Evolutionary conservation across 2,329 filamentous ascomycete genomes (phyloP), one percentile per base, ranked within the genome.

Genomic region (Aureobasidium lini): DNA sequence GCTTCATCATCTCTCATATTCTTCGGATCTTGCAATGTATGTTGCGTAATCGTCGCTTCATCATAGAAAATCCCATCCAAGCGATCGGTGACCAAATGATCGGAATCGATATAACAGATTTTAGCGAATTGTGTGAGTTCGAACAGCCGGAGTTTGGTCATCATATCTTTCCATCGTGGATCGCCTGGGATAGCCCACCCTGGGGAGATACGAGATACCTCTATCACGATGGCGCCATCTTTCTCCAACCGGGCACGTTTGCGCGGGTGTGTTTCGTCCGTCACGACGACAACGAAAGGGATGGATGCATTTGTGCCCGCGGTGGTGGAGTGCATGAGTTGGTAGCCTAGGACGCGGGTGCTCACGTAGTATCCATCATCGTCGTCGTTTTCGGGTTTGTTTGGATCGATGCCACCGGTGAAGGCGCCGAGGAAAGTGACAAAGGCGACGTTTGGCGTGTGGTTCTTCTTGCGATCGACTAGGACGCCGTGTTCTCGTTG

Each of bases 241-340:
- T 63, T 62, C 28, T 65, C 64, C 15, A 75, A 65, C 11, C 68
- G 67, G n/a, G 67, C 66, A n/a, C 67, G 65, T 60, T 74, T 73
- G 31, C 66, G 64, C 43, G 67, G 61, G 6, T 68, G 67, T 23
- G 73, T 69, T 59, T 71, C 69, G 16, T 64, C 57, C 0, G 71
- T 73, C 57, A 70, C 70, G 46, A 74, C 62, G n/a, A 74, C 68
- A 28, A 75, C 61, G 63, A 75, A 73, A 31, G 72, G 71, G 49
- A 73, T 73, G 54, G 62, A 65, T 59, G 62, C 62, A 64, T 71
- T 72, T 9, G 71, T 72, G 53, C 69, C 68, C 29, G 67, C 66
- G 4, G 68, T 66, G 13, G 65, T 62, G 61, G 69, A 71, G 66
- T 74, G 71, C 7, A 73, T 67, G 57, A 75, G 68, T 54, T 73